These are phyloP conservation scores for Chimonanthus salicifolius DNA, from an alignment of 164 flowering plant genomes.

Conservation along the genomic window DNA sequence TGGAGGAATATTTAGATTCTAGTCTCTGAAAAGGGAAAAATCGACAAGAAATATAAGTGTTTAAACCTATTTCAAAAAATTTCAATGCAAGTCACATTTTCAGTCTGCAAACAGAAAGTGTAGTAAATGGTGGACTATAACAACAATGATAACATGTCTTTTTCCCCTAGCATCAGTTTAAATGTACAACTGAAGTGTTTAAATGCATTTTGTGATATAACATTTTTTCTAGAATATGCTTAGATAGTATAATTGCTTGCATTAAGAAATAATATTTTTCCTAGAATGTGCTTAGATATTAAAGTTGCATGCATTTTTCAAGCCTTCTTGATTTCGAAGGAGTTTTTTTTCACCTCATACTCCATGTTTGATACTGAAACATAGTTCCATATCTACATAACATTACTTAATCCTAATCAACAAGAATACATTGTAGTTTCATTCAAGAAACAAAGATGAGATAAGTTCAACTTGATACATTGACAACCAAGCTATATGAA, in stretches of 20 bases:
- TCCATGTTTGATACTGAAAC: neutral
- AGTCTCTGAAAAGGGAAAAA: constrained; percentile 51
- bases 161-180: neutral
- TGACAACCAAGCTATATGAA: neutral
- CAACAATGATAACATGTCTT: neutral
- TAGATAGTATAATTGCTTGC: neutral
- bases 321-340: neutral
- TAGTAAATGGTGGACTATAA: neutral
- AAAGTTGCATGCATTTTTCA: neutral
- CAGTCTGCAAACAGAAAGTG: neutral
- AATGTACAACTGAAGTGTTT: neutral
- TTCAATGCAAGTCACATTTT: neutral
- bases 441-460: neutral
- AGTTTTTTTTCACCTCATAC: neutral
- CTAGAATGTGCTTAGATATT: neutral
- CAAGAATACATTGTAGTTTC: neutral
- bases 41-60: neutral
- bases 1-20: constrained; percentile 62
- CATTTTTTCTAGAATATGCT: neutral
- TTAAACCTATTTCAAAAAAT: neutral
- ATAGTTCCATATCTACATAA: neutral
- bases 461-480: neutral
- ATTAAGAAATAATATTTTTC: too few relatives aligned
- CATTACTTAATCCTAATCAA: neutral
- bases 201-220: too few relatives aligned